Percentiles rank a stretch among this genome's conserved stretches.
These are phyloP conservation scores for Colletotrichum sojae DNA, from an alignment of 2,329 filamentous ascomycete genomes.

Conservation along the genomic window DNA sequence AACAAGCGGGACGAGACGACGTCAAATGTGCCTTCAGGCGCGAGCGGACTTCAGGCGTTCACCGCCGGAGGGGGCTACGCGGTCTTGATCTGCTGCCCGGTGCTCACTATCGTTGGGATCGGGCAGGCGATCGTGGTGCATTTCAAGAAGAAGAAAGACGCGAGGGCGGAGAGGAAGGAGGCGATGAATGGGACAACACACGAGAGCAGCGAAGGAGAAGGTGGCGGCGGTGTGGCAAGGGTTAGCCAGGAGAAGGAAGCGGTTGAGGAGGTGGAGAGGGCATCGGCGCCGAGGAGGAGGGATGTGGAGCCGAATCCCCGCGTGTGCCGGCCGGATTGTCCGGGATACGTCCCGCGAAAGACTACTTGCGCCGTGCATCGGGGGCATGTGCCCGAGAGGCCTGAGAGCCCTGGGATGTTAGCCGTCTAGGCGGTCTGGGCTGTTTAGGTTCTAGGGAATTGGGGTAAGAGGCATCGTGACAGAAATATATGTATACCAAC, in stretches of 20 bases:
- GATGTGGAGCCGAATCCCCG: neutral
- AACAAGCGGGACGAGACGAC: neutral
- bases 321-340: neutral
- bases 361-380: constrained; percentile 35
- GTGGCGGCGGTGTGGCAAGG: too few relatives aligned
- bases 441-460: too few relatives aligned
- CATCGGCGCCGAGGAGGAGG: neutral
- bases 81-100: neutral
- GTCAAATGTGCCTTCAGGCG: neutral
- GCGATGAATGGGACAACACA: neutral
- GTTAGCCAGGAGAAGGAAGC: neutral
- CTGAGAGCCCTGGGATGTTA: neutral
- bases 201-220: too few relatives aligned
- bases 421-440: neutral
- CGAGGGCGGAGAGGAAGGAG: neutral
- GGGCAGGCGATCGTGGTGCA: neutral
- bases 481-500: too few relatives aligned
- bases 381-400: neutral
- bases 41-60: neutral
- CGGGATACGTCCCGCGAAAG: neutral
- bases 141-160: neutral
- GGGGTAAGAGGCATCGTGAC: too few relatives aligned
- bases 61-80: neutral
- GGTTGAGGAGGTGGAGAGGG: neutral
- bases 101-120: neutral